These are phyloP conservation scores for Melanogaster broomeanus DNA, from an alignment of 768 basidiomycete species.

Conservation along the genomic window DNA sequence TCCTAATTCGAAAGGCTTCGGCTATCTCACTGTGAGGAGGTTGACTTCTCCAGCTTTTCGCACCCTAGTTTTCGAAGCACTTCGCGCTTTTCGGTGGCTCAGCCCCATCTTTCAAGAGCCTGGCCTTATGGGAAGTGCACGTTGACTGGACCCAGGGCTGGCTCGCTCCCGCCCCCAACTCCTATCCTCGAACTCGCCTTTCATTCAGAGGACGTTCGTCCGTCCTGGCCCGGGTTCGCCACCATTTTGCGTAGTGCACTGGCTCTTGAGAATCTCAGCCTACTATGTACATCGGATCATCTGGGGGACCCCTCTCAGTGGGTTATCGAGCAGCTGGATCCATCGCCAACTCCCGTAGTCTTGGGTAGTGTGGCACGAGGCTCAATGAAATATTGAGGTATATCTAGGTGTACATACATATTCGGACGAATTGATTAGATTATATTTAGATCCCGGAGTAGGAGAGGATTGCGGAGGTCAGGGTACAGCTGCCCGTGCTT, in stretches of 20 bases:
- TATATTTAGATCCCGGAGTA: no score
- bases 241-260: constrained; percentile 55
- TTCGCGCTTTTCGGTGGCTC: constrained; percentile 57
- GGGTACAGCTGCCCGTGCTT: no score
- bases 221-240: constrained; percentile 53
- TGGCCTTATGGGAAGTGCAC: constrained; percentile 70
- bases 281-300: constrained; percentile 65
- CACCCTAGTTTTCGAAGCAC: constrained; percentile 25
- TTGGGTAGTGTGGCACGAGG: no score
- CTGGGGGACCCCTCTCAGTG: constrained; percentile 40
- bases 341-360: no score
- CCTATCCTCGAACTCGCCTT: constrained; percentile 59
- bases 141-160: constrained; percentile 60
- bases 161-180: constrained; percentile 33
- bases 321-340: constrained; percentile 25
- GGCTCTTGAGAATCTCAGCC: constrained; percentile 50
- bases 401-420: no score
- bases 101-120: constrained; percentile 48
- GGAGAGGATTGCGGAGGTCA: no score
- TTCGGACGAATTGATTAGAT: no score
- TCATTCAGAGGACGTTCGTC: constrained; percentile 64
- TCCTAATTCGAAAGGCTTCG: constrained; percentile 54
- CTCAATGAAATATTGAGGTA: no score
- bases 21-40: constrained; percentile 58
- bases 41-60: constrained; percentile 27